phyloP scores from a whole-genome alignment of 2,329 filamentous ascomycete species.

The Malbranchea zuffiana region DNA sequence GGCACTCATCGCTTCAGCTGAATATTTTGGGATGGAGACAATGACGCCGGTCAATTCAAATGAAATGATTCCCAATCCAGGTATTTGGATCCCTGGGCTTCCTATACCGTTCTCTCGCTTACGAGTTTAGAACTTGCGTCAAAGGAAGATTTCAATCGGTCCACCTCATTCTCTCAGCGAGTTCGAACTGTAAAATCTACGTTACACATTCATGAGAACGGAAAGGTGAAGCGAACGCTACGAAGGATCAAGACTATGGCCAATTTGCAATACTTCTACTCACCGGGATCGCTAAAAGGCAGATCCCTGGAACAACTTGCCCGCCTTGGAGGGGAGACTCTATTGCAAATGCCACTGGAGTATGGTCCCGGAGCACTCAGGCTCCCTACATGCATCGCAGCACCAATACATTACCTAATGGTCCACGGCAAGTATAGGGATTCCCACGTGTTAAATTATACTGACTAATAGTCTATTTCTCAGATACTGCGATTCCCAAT shows the following conservation, averaged over 20 bases:
- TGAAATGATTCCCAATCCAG: no score
- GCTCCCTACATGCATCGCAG: slow-evolving; percentile 36
- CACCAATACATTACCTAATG: slow-evolving; percentile 29
- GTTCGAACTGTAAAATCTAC: slow-evolving; percentile 29
- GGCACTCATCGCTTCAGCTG: slow-evolving; percentile 22
- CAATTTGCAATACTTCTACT: slow-evolving; percentile 20
- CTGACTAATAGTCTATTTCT: slow-evolving; percentile 1
- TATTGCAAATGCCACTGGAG: slow-evolving; percentile 27
- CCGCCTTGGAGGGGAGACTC: slow-evolving; percentile 34
- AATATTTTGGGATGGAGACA: slow-evolving; percentile 9
- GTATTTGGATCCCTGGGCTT: no score
- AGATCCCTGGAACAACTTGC: slow-evolving; percentile 31
- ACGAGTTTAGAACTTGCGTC: no score
- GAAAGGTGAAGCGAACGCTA: slow-evolving; percentile 18
- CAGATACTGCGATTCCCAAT: slow-evolving; percentile 22
- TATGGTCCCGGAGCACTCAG: slow-evolving; percentile 30
- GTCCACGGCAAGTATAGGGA: slow-evolving; percentile 24
- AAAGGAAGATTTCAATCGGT: background rate
- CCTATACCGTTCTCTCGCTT: no score
- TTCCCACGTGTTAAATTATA: background rate
- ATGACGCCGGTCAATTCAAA: slow-evolving; percentile 1
- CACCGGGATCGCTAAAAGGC: slow-evolving; percentile 28
- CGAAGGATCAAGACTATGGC: slow-evolving; percentile 33
- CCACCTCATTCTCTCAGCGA: slow-evolving; percentile 16
- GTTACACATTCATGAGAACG: slow-evolving; percentile 18